Base-by-base conservation (phyloP, 1,284 basidiomycete species). In the Macrocystidia cucumis region DNA sequence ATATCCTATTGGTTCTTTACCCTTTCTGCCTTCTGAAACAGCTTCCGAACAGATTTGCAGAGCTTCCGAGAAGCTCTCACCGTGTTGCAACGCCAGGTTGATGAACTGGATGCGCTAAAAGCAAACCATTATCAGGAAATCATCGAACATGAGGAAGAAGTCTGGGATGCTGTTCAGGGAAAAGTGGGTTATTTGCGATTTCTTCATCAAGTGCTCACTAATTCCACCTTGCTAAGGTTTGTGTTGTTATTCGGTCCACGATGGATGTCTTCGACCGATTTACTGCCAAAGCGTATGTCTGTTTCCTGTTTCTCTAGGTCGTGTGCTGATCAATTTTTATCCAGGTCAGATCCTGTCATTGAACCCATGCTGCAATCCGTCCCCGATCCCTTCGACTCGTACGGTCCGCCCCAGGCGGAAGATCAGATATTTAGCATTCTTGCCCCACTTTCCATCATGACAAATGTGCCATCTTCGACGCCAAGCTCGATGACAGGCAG, bases 391-490 rank as follows among this genome's bases (percentile, higher is more conserved):
- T 96, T 96, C 44, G 88, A 93, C 47, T 75, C 87, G 0, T 96
- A 96, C 51, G 91, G 90, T 7, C 87, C 88, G 9, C 79, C 85
- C 2, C 86, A 85, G 46, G 71, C 86, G 35, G 87, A 92, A 53
- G 85, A 91, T 47, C 83, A 92, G 53, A 93, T 97, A 46, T 95
- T 96, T 60, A 87, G 79, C 51, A 93, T 97, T 41, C 71, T 93
- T 2, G 77, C 87, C 12, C 90, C 90, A 18, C 72, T 83, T 36
- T 86, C 82, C 23, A 82, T 85, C 45, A 79, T 81, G 54, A 69
- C 74, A 35, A 73, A 65, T 36, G 59, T 64, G 31, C 69, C 77
- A 11, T 70, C 75, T 3, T 64, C 63, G 30, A 71, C 60, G 41
- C 65, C 63, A 38, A 74, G 59, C 45, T 67, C 74, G 21, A 49